phyloP scores from a whole-genome alignment of 345 rosid genomes.

The Syzygium aqueum region DNA sequence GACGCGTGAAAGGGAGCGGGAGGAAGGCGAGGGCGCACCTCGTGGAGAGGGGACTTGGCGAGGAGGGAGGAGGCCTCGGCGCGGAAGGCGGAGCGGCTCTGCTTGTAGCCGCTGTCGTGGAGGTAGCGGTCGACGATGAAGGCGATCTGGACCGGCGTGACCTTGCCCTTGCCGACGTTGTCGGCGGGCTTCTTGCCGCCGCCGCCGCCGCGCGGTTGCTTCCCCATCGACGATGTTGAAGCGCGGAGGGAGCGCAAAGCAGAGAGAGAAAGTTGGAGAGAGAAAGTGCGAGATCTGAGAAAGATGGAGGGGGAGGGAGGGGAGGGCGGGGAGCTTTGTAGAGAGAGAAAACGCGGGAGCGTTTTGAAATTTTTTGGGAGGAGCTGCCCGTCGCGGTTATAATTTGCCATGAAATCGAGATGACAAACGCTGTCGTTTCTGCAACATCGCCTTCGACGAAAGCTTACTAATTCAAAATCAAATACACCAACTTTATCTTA shows the following conservation, averaged over 20 bases:
- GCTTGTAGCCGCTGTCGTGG: slow-evolving; percentile 45
- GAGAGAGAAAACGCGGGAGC: slow-evolving; percentile 2
- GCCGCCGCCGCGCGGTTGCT: slow-evolving; percentile 18
- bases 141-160: slow-evolving; percentile 71
- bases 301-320: not conserved
- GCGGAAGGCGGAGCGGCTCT: slow-evolving; percentile 48
- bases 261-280: slow-evolving; percentile 5
- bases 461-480: too few species aligned
- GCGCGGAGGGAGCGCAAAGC: not conserved
- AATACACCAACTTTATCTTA: too few species aligned
- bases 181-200: slow-evolving; percentile 18
- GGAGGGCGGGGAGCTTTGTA: not conserved
- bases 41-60: slow-evolving; percentile 51
- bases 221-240: slow-evolving; percentile 27
- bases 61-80: slow-evolving; percentile 66
- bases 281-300: not conserved
- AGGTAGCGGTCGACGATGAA: slow-evolving; percentile 87
- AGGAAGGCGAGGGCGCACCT: slow-evolving; percentile 16
- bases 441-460: too few species aligned
- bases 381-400: not conserved
- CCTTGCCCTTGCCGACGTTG: slow-evolving; percentile 47
- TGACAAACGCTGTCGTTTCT: not conserved
- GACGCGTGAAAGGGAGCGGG: not conserved
- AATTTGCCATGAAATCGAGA: not conserved
- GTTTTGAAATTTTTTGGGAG: not conserved